Percentiles rank a stretch among this genome's conserved stretches.
These are phyloP conservation scores for Diplotaxis tenuifolia DNA, from an alignment of 345 rosid genomes.

Conservation along the genomic window DNA sequence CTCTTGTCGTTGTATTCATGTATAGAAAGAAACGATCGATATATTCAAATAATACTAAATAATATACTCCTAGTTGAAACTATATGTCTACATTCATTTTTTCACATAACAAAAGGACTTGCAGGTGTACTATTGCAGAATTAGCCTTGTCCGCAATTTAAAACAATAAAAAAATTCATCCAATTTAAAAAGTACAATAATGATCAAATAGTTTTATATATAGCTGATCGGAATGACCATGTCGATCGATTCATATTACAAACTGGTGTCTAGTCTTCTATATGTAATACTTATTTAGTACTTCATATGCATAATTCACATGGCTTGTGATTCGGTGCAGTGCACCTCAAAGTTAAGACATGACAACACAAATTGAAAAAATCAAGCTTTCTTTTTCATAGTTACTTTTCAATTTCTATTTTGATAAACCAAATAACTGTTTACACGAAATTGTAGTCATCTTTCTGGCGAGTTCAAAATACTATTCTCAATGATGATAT, in stretches of 20 bases:
- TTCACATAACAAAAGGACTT: background rate
- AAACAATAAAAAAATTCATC: background rate
- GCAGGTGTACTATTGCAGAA: background rate
- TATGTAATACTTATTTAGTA: background rate
- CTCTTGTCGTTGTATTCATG: slow-evolving; percentile 22
- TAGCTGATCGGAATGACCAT: background rate
- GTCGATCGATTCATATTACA: background rate
- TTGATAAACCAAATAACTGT: background rate
- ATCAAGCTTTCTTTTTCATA: slow-evolving; percentile 10
- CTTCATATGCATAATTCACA: slow-evolving; percentile 16
- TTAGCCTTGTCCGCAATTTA: background rate
- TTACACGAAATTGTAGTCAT: background rate
- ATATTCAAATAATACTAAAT: background rate
- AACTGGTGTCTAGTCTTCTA: background rate
- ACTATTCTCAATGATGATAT: background rate
- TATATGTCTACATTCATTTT: background rate
- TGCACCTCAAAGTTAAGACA: slow-evolving; percentile 21
- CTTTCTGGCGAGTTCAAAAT: background rate
- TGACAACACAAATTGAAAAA: slow-evolving; percentile 29
- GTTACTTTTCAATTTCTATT: background rate
- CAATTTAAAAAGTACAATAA: background rate
- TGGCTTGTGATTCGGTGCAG: slow-evolving; percentile 33
- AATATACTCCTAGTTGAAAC: background rate
- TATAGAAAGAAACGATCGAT: slow-evolving; percentile 4
- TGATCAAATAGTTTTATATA: background rate